Evolutionary conservation across 176 grass and related monocot species (phyloP).

Genomic region (Aegilops sharonensis): DNA sequence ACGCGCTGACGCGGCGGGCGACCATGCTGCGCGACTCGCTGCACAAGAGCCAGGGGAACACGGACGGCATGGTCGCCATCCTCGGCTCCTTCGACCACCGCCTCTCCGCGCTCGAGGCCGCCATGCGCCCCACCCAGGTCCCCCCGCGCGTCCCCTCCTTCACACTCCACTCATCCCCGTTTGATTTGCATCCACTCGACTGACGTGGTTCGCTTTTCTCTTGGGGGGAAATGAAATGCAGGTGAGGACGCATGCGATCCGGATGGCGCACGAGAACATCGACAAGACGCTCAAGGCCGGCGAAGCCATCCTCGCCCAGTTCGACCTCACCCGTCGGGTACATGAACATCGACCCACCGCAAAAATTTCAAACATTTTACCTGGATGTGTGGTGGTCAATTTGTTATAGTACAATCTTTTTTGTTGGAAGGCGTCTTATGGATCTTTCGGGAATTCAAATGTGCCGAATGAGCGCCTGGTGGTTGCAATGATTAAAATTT

Average conservation of each 20-base stretch:
- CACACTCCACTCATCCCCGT: background rate
- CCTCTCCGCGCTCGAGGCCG: constrained; percentile 86
- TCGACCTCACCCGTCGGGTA: constrained; percentile 74
- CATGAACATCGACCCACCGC: background rate
- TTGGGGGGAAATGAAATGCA: background rate
- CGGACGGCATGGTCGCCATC: constrained; percentile 80
- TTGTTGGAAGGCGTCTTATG: background rate
- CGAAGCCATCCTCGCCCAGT: constrained; percentile 63
- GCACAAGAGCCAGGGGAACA: constrained; percentile 71
- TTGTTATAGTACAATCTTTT: background rate
- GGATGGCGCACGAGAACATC: constrained; percentile 87
- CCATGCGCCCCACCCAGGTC: constrained; percentile 92
- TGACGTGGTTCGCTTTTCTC: background rate
- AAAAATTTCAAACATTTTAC: background rate
- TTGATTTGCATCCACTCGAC: background rate
- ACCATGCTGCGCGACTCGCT: constrained; percentile 62
- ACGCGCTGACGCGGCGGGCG: constrained; percentile 47
- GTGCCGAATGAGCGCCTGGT: background rate
- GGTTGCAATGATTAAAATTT: background rate
- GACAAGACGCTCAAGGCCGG: constrained; percentile 73
- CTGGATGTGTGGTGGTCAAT: background rate
- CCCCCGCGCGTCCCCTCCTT: background rate
- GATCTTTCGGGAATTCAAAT: background rate
- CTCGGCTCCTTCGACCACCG: constrained; percentile 97
- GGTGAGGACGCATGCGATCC: constrained; percentile 81